Conservation (phyloP, 192 early-diverging fungal genomes). For the Gaertneriomyces sp. region DNA sequence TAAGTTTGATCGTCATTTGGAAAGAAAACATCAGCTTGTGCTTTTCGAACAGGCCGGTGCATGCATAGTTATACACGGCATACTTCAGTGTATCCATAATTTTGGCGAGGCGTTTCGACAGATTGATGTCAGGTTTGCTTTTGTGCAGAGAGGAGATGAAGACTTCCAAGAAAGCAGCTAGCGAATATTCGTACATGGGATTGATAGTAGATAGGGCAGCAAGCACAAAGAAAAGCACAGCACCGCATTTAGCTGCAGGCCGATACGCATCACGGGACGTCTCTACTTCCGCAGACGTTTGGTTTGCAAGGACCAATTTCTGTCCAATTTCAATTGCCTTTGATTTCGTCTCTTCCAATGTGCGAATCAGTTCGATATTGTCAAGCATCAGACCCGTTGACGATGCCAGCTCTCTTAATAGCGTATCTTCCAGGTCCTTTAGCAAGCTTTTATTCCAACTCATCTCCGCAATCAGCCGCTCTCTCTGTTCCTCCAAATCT, state of each 20-base stretch:
- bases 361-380: slow-evolving; percentile 58
- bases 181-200: slow-evolving; percentile 61
- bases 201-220: slow-evolving; percentile 60
- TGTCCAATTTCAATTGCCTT: slow-evolving; percentile 61
- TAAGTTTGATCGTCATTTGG: slow-evolving; percentile 60
- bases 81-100: slow-evolving; percentile 62
- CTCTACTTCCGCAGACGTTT: slow-evolving; percentile 60
- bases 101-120: slow-evolving; percentile 50
- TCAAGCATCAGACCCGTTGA: slow-evolving; percentile 62
- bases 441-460: slow-evolving; percentile 54
- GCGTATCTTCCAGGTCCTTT: slow-evolving; percentile 56
- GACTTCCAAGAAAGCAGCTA: slow-evolving; percentile 57
- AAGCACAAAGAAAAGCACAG: slow-evolving; percentile 60
- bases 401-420: slow-evolving; percentile 55
- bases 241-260: slow-evolving; percentile 56
- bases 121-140: slow-evolving; percentile 54
- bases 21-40: slow-evolving; percentile 66
- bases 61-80: slow-evolving; percentile 61
- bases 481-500: slow-evolving; percentile 58
- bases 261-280: slow-evolving; percentile 56
- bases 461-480: slow-evolving; percentile 56
- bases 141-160: slow-evolving; percentile 49
- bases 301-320: slow-evolving; percentile 58
- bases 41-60: slow-evolving; percentile 59
- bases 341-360: slow-evolving; percentile 58